Evolutionary conservation across 371 early-diverging fungal species (phyloP).

Genomic region (Dichotomocladium elegans): DNA sequence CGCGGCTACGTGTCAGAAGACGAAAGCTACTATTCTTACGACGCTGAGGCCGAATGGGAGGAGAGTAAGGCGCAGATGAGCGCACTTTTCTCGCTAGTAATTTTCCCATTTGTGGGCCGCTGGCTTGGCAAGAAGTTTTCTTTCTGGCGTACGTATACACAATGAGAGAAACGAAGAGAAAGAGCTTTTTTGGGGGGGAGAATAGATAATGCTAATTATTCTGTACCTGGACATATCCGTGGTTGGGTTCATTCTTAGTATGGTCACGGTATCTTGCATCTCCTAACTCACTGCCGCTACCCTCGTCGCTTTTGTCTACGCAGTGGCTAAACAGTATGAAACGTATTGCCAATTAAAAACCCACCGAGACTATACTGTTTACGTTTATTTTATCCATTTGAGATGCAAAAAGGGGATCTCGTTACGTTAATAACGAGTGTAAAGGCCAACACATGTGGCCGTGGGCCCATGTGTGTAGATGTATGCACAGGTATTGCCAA

Average conservation of each 20-base stretch:
- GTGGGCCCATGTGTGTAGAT: too few species aligned
- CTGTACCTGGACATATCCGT: too few species aligned
- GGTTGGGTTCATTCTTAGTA: conserved; percentile 10
- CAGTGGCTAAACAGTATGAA: conserved; percentile 14
- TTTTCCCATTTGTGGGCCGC: conserved; percentile 57
- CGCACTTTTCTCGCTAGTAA: conserved; percentile 53
- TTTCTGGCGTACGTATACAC: conserved; percentile 45
- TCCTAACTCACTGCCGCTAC: background rate
- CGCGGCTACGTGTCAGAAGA: conserved; percentile 17
- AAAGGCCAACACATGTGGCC: too few species aligned
- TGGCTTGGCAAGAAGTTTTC: conserved; percentile 59
- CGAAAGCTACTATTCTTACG: conserved; percentile 28
- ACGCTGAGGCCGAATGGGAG: conserved; percentile 62
- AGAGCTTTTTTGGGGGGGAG: background rate
- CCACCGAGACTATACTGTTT: too few species aligned
- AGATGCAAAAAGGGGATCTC: too few species aligned
- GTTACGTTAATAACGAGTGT: too few species aligned
- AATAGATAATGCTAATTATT: too few species aligned
- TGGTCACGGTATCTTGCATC: conserved; percentile 25
- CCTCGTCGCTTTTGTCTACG: conserved; percentile 4
- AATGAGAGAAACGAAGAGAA: background rate
- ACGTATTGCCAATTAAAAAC: conserved; percentile 4
- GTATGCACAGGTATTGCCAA: too few species aligned
- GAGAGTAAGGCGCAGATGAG: conserved; percentile 56
- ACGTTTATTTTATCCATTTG: too few species aligned